Conservation (phyloP, 306 rosid genomes). For the Medicago arabica region DNA sequence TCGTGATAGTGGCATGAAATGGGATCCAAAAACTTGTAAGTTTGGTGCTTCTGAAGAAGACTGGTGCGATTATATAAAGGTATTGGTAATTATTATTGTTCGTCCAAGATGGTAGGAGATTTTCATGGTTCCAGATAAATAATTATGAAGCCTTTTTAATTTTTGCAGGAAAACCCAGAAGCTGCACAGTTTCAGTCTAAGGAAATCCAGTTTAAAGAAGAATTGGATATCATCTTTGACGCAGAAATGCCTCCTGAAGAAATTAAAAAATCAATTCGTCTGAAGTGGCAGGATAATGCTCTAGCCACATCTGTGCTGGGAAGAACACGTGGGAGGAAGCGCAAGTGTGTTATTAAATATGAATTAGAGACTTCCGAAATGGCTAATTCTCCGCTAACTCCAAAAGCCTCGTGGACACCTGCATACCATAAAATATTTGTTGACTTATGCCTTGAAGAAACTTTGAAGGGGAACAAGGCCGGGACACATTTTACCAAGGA, state of each 20-base stretch:
- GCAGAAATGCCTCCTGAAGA: slow-evolving; percentile 45
- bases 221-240: slow-evolving; percentile 53
- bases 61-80: slow-evolving; percentile 60
- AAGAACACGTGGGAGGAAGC: slow-evolving; percentile 47
- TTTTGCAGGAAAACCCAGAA: slow-evolving; percentile 56
- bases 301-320: slow-evolving; percentile 43
- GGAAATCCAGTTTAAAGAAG: slow-evolving; percentile 57
- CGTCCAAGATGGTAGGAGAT: slow-evolving; percentile 3
- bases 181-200: slow-evolving; percentile 61
- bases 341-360: slow-evolving; percentile 40
- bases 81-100: slow-evolving; percentile 24
- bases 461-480: slow-evolving; percentile 59
- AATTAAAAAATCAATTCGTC: slow-evolving; percentile 33
- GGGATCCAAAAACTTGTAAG: slow-evolving; percentile 55
- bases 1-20: slow-evolving; percentile 58
- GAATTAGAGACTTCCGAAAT: slow-evolving; percentile 31
- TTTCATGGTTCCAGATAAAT: slow-evolving; percentile 35
- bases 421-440: slow-evolving; percentile 56
- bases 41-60: slow-evolving; percentile 58
- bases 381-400: slow-evolving; percentile 39
- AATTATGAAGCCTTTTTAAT: slow-evolving; percentile 24
- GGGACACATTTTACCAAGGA: slow-evolving; percentile 64
- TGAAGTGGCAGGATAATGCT: slow-evolving; percentile 46
- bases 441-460: slow-evolving; percentile 58
- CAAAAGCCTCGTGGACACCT: slow-evolving; percentile 66